phyloP scores from a whole-genome alignment of 768 basidiomycete genomes.

The Clitopilus passeckerianus region DNA sequence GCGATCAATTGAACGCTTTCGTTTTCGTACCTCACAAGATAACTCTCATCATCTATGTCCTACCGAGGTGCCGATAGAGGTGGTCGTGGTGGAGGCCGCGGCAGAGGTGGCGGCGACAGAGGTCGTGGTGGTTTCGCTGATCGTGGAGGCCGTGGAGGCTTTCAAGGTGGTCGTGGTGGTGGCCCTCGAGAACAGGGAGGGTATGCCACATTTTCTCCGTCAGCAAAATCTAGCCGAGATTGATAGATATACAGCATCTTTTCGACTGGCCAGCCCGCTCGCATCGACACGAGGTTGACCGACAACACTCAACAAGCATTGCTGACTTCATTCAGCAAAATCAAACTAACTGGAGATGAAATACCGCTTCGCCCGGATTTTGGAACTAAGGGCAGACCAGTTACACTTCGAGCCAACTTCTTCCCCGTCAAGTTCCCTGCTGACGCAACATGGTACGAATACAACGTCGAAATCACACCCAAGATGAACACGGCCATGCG shows the following conservation, averaged over 20 bases:
- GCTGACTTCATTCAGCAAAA: slow-evolving; percentile 26
- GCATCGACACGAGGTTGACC: slow-evolving; percentile 36
- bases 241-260: slow-evolving; percentile 30
- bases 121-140: slow-evolving; percentile 9
- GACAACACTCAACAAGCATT: slow-evolving; percentile 37
- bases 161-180: slow-evolving; percentile 24
- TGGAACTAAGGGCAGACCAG: slow-evolving; percentile 41
- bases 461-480: slow-evolving; percentile 53
- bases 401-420: slow-evolving; percentile 62
- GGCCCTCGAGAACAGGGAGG: slow-evolving; percentile 32
- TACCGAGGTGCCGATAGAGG: slow-evolving; percentile 23
- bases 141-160: slow-evolving; percentile 18
- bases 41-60: slow-evolving; percentile 16
- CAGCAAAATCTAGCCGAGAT: not conserved
- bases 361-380: slow-evolving; percentile 58
- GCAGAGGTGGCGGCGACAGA: slow-evolving; percentile 14
- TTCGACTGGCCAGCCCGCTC: slow-evolving; percentile 27
- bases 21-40: too few relatives aligned
- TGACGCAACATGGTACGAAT: slow-evolving; percentile 51
- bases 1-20: not conserved
- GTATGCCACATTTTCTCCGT: slow-evolving; percentile 15
- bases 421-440: slow-evolving; percentile 50
- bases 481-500: slow-evolving; percentile 42
- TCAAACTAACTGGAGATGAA: slow-evolving; percentile 27
- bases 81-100: slow-evolving; percentile 19